Evolutionary conservation across 2,329 filamentous ascomycete species (phyloP), one percentile per base, ranked within the genome.

Genomic region (Trichophyton schoenleinii): DNA sequence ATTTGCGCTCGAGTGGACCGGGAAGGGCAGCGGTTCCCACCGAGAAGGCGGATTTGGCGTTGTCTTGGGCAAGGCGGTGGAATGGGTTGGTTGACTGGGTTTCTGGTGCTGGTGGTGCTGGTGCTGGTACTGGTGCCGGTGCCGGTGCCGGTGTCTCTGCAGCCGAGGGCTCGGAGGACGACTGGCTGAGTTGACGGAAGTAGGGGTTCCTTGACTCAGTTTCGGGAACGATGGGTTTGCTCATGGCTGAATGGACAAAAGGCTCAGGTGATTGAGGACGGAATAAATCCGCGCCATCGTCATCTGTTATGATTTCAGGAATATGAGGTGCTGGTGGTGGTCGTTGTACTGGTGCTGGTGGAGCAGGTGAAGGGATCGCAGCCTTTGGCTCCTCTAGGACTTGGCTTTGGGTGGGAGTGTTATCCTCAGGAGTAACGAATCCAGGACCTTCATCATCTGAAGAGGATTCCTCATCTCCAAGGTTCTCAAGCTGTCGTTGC

Each of bases 181-280:
- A 8, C 71, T 91, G 87, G 58, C 85, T 86, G 80, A 95, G 85
- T 77, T 91, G 94, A 74, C 87, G 89, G 78, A 92, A 90, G 78
- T 95, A 99, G 2, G 94, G 94, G 71, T 97, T 97, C 73, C 89
- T 92, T 68, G 90, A 96, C 74, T 95, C 89, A 1, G 82, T 80
- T 66, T 89, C 86, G 4, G 80, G 76, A 62, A 81, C 80, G 38
- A 81, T 80, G 38, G 63, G 59, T 22, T 63, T 64, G 13, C 53
- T 60, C 7, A 62, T 52, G 20, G 62, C 60, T 3, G 79, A 78
- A 18, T 82, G 76, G 31, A 79, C 74, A 34, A 79, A 72, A 61
- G 79, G 80, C 5, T 59, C 36, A 13, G 53, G 20, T 22, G 49
- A 61, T 42, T 44, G 59, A 15, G 22, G 34, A 2, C 55, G 41